phyloP scores from a whole-genome alignment of 2,329 filamentous ascomycete species.

The Colletotrichum sp. region DNA sequence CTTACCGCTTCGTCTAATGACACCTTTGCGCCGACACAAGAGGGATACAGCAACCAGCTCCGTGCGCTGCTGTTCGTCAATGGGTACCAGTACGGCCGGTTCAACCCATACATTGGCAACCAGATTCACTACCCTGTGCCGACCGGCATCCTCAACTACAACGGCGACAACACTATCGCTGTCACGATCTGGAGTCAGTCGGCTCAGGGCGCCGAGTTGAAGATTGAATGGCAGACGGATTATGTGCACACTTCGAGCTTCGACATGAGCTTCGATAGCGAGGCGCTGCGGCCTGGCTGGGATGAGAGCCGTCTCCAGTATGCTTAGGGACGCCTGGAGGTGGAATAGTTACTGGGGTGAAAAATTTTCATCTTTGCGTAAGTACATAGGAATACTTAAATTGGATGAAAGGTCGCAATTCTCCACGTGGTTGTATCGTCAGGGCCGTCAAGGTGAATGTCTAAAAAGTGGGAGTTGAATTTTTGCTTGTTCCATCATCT shows the following conservation, averaged over 20 bases:
- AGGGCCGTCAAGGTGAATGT: not conserved
- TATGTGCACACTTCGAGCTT: slow-evolving; percentile 60
- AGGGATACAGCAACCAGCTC: slow-evolving; percentile 38
- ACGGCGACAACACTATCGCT: slow-evolving; percentile 61
- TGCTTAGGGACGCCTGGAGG: slow-evolving; percentile 14
- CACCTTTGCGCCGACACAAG: slow-evolving; percentile 36
- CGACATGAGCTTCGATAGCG: slow-evolving; percentile 51
- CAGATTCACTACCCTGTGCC: slow-evolving; percentile 66
- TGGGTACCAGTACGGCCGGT: slow-evolving; percentile 68
- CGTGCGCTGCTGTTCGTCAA: slow-evolving; percentile 67
- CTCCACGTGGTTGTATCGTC: not conserved
- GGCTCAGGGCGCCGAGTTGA: slow-evolving; percentile 53
- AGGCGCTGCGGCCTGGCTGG: slow-evolving; percentile 58
- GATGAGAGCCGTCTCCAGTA: slow-evolving; percentile 40
- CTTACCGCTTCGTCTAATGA: slow-evolving; percentile 49
- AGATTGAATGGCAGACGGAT: slow-evolving; percentile 56
- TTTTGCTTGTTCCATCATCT: not conserved
- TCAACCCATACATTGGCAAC: slow-evolving; percentile 64
- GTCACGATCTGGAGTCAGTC: slow-evolving; percentile 66
- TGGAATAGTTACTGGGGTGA: no score
- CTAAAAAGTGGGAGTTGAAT: not conserved
- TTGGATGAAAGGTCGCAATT: not conserved
- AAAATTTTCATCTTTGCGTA: not conserved
- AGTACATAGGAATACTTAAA: not conserved
- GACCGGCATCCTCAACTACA: slow-evolving; percentile 62